Evolutionary conservation across 2,329 filamentous ascomycete genomes (phyloP).

Genomic region (Geoglossum cookeanum): DNA sequence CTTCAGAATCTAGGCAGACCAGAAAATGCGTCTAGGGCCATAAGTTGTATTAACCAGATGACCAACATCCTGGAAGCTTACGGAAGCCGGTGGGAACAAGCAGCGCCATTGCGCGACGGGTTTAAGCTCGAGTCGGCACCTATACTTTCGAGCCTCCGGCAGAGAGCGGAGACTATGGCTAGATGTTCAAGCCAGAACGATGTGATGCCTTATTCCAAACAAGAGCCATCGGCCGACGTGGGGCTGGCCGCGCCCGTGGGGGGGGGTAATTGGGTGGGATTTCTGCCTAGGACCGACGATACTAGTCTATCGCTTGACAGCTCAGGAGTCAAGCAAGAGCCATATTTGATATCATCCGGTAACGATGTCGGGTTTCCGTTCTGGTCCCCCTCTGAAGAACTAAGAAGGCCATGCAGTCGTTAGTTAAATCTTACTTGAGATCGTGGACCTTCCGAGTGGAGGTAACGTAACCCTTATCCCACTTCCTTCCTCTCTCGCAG

Average conservation of each 20-base stretch:
- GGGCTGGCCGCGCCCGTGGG: not conserved
- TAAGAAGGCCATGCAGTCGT: not conserved
- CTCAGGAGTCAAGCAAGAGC: not conserved
- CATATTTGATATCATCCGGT: not conserved
- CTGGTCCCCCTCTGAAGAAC: not conserved
- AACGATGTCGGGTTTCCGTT: not conserved
- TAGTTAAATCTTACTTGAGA: no score
- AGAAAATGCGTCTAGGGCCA: not conserved
- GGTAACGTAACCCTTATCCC: no score
- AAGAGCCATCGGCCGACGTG: not conserved
- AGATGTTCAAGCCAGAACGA: not conserved
- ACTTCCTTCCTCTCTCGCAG: not conserved
- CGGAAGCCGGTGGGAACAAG: not conserved
- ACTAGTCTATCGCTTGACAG: not conserved
- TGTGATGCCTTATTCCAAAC: not conserved
- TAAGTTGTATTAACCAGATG: conserved; percentile 1
- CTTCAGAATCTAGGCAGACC: not conserved
- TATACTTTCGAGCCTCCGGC: not conserved
- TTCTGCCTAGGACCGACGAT: not conserved
- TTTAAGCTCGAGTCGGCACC: not conserved
- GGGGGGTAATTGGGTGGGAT: no score
- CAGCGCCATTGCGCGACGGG: not conserved
- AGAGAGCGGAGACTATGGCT: not conserved
- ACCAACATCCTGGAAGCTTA: not conserved
- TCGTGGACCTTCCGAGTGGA: no score